Evolutionary conservation across 2,329 filamentous ascomycete species (phyloP).

Genomic region (Trichophyton verrucosum): DNA sequence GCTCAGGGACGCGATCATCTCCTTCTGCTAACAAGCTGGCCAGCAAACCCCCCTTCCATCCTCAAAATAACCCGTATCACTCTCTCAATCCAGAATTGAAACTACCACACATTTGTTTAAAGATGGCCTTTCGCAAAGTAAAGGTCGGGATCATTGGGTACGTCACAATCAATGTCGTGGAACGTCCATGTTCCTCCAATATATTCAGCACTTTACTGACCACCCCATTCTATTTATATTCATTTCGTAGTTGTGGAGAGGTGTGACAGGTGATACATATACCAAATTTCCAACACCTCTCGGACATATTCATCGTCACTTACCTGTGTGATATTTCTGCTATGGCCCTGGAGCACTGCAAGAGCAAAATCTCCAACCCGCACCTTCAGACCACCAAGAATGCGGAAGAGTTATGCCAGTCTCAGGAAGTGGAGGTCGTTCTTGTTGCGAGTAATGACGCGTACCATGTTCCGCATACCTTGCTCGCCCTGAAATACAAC

Average conservation of each 20-base stretch:
- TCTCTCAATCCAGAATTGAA: not conserved
- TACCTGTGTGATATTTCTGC: conserved; percentile 43
- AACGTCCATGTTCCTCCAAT: not conserved
- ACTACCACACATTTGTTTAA: not conserved
- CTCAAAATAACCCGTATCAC: not conserved
- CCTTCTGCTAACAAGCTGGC: not conserved
- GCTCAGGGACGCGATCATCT: not conserved
- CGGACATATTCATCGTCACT: conserved; percentile 34
- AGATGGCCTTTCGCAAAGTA: not conserved
- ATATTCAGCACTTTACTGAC: not conserved
- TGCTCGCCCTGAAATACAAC: conserved; percentile 32
- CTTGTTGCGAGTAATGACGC: conserved; percentile 40
- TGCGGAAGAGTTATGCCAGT: conserved; percentile 33
- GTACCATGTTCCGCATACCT: conserved; percentile 38
- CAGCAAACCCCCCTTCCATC: not conserved
- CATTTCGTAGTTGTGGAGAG: conserved; percentile 7
- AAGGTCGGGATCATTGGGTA: not conserved
- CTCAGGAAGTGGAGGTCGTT: conserved; percentile 38
- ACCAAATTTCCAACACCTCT: conserved; percentile 20
- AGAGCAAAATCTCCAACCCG: conserved; percentile 17
- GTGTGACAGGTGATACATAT: conserved; percentile 11
- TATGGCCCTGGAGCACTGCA: conserved; percentile 30
- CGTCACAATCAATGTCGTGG: not conserved
- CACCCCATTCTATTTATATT: not conserved
- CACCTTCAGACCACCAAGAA: conserved; percentile 24